phyloP scores from a whole-genome alignment of 768 basidiomycete species.

The Phlebiopsis gigantea region DNA sequence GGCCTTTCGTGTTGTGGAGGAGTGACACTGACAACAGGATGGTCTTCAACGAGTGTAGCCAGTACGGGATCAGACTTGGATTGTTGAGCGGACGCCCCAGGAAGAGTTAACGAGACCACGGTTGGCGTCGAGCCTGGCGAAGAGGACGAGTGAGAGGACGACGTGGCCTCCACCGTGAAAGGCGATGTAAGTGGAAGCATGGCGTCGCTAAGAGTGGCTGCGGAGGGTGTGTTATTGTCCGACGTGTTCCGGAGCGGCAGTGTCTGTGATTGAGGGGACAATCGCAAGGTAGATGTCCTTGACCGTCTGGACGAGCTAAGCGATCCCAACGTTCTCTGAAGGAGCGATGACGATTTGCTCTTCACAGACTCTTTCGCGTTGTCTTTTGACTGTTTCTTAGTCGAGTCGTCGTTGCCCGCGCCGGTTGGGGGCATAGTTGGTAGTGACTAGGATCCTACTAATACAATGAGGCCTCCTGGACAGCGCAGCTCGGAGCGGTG shows the following conservation, averaged over 20 bases:
- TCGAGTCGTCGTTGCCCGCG: background rate
- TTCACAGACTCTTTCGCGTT: background rate
- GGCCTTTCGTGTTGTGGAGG: background rate
- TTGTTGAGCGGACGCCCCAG: background rate
- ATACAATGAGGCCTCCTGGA: background rate
- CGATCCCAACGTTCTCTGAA: background rate
- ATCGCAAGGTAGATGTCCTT: background rate
- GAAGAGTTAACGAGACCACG: background rate
- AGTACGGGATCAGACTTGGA: slow-evolving; percentile 1
- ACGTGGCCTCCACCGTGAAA: background rate
- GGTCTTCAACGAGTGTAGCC: background rate
- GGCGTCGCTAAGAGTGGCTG: background rate
- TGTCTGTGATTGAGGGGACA: background rate
- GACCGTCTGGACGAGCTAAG: background rate
- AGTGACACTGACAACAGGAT: background rate
- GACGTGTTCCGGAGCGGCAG: background rate
- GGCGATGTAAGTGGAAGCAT: background rate
- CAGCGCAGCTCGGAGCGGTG: background rate
- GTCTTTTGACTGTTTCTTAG: background rate
- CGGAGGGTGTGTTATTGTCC: background rate
- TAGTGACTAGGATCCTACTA: background rate
- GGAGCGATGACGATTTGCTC: background rate
- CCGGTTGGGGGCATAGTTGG: background rate
- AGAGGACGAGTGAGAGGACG: background rate
- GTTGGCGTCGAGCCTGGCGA: background rate